Evolutionary conservation across 2,329 filamentous ascomycete genomes (phyloP).

Genomic region (Colletotrichum magnum): DNA sequence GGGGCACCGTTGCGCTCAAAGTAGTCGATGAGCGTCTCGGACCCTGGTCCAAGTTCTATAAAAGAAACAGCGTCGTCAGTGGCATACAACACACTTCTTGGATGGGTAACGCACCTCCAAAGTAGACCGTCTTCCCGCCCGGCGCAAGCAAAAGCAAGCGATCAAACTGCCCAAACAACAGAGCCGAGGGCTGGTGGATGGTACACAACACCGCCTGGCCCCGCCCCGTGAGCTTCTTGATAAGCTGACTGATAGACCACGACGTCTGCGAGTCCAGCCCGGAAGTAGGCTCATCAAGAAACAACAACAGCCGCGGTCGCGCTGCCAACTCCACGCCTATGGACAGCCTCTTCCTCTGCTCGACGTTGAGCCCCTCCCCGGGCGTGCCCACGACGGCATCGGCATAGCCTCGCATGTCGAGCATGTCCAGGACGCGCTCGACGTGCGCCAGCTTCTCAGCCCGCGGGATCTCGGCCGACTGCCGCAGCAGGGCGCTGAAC

Average conservation of each 20-base stretch:
- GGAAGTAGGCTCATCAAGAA: conserved; percentile 85
- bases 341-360: conserved; percentile 71
- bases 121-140: conserved; percentile 72
- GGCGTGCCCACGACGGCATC: conserved; percentile 78
- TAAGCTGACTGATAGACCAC: conserved; percentile 79
- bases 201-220: conserved; percentile 62
- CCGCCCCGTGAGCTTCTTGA: conserved; percentile 71
- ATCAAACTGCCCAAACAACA: conserved; percentile 64
- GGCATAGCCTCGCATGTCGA: conserved; percentile 71
- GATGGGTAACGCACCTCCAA: conserved; percentile 62
- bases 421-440: conserved; percentile 47
- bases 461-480: conserved; percentile 68
- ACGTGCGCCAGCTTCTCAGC: conserved; percentile 46
- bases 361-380: conserved; percentile 66
- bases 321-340: conserved; percentile 84
- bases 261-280: conserved; percentile 82
- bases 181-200: conserved; percentile 61
- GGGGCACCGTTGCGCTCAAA: conserved; percentile 74
- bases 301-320: conserved; percentile 78
- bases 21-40: conserved; percentile 64
- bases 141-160: conserved; percentile 67
- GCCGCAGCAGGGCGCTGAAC: conserved; percentile 77
- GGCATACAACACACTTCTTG: too few species aligned
- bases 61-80: background rate
- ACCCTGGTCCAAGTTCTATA: conserved; percentile 53